A percentile compares a stretch with the other conserved stretches of the same genome.
Conservation (phyloP, 164 flowering plant genomes). For the grape (Vitis vinifera) region DNA sequence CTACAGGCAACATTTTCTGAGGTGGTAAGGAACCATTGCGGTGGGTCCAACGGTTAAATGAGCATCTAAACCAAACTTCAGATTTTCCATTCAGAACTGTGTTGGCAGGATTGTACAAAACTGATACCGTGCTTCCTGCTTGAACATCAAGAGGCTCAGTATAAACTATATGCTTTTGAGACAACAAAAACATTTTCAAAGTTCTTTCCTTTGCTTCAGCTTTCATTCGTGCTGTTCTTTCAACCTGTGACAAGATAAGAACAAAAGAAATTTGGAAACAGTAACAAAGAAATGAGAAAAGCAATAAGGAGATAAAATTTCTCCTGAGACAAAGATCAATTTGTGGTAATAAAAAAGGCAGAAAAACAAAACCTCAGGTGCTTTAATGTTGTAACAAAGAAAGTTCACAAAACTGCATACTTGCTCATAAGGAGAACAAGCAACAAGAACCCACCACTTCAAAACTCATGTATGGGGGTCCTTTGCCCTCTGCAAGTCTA, state of each 20-base stretch:
- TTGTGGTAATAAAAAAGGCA: neutral
- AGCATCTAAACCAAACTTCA: slow-evolving; percentile 92
- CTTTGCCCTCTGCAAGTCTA: neutral
- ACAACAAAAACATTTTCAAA: slow-evolving; percentile 67
- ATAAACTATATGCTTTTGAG: slow-evolving; percentile 86
- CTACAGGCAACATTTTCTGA: slow-evolving; percentile 79
- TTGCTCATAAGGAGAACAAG: neutral
- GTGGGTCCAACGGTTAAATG: slow-evolving; percentile 94
- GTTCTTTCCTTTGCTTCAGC: slow-evolving; percentile 77
- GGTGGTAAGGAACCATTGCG: slow-evolving; percentile 75
- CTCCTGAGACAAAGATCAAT: neutral
- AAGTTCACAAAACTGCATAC: neutral
- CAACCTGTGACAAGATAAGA: slow-evolving; percentile 50
- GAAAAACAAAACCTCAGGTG: neutral
- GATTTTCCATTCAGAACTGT: slow-evolving; percentile 86
- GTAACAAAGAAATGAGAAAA: neutral
- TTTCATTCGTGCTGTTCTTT: slow-evolving; percentile 75
- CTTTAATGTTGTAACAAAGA: neutral
- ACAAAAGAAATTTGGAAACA: neutral
- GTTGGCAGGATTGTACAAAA: slow-evolving; percentile 82
- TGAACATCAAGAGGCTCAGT: slow-evolving; percentile 90
- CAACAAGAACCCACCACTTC: neutral
- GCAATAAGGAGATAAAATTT: no score
- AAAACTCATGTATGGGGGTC: neutral
- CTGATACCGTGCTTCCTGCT: slow-evolving; percentile 72